A percentile compares a stretch with the other conserved stretches of the same genome.
Evolutionary conservation across 2,329 filamentous ascomycete genomes (phyloP).

Genomic region (Exophiala viscosa): DNA sequence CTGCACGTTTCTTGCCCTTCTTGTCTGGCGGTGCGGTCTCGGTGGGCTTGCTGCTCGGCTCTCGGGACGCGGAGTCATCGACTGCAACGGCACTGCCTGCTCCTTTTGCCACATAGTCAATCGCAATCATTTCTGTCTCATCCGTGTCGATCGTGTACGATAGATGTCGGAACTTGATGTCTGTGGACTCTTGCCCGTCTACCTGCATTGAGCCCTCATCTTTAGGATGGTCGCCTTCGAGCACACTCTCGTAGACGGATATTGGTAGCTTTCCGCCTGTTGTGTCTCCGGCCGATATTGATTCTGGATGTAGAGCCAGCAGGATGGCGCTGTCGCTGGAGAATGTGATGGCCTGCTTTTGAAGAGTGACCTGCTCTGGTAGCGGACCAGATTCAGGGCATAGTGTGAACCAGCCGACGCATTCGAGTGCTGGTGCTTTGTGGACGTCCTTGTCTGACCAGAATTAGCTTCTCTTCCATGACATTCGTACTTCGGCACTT

Average conservation of each 20-base stretch:
- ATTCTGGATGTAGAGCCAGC: conserved; percentile 75
- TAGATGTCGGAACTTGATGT: conserved; percentile 75
- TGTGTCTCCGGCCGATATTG: conserved; percentile 46
- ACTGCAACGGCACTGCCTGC: conserved; percentile 69
- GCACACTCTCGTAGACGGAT: conserved; percentile 82
- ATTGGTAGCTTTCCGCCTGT: conserved; percentile 79
- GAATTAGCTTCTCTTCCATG: conserved; percentile 10
- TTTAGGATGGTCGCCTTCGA: conserved; percentile 65
- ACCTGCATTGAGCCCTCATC: conserved; percentile 59
- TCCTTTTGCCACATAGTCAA: conserved; percentile 85
- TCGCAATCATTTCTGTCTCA: conserved; percentile 95
- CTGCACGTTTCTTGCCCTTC: conserved; percentile 39
- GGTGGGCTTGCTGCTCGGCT: conserved; percentile 9
- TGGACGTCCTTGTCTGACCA: conserved; percentile 77
- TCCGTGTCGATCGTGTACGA: conserved; percentile 87
- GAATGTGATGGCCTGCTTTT: conserved; percentile 67
- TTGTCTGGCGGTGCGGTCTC: conserved; percentile 19
- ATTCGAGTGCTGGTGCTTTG: conserved; percentile 73
- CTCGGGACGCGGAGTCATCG: conserved; percentile 32
- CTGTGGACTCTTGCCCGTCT: conserved; percentile 58
- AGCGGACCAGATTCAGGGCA: conserved; percentile 69
- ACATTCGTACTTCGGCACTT: conserved; percentile 35
- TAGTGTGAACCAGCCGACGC: conserved; percentile 91
- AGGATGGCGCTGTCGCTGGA: conserved; percentile 79
- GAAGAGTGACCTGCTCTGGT: conserved; percentile 64